These are phyloP conservation scores for Teunomyces atbi DNA, from an alignment of 805 yeast species.

Conservation along the genomic window DNA sequence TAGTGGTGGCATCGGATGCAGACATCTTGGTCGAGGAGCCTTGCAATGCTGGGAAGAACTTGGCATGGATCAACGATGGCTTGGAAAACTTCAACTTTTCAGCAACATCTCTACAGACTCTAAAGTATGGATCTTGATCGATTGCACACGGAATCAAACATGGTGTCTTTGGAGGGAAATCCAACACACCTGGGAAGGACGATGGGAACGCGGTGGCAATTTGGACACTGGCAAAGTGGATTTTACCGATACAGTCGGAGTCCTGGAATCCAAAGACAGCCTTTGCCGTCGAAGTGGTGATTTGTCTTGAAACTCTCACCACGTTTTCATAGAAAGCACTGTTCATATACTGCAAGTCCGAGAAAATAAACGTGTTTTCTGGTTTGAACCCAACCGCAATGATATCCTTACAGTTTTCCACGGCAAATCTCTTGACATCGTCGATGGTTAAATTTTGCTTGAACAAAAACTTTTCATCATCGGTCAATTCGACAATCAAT, in stretches of 20 bases:
- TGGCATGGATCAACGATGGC: slow-evolving; percentile 89
- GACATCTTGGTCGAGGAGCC: slow-evolving; percentile 97
- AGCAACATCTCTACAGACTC: slow-evolving; percentile 97
- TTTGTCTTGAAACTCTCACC: slow-evolving; percentile 87
- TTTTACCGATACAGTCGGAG: slow-evolving; percentile 89
- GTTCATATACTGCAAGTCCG: slow-evolving; percentile 90
- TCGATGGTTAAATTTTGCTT: slow-evolving; percentile 86
- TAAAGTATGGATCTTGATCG: slow-evolving; percentile 97
- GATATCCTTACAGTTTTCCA: slow-evolving; percentile 87
- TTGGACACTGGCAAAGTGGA: slow-evolving; percentile 95
- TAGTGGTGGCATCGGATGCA: slow-evolving; percentile 85
- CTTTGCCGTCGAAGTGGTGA: slow-evolving; percentile 95
- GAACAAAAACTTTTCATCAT: slow-evolving; percentile 95
- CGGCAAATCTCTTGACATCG: slow-evolving; percentile 78
- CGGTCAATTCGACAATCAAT: slow-evolving; percentile 88
- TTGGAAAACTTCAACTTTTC: slow-evolving; percentile 85
- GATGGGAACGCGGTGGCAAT: slow-evolving; percentile 95
- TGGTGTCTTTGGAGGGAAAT: slow-evolving; percentile 84
- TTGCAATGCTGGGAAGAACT: slow-evolving; percentile 97
- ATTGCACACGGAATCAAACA: slow-evolving; percentile 98
- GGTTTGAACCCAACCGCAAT: slow-evolving; percentile 93
- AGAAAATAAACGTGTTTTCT: slow-evolving; percentile 90
- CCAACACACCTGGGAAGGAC: slow-evolving; percentile 91
- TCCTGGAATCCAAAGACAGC: slow-evolving; percentile 97
- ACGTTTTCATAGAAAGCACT: slow-evolving; percentile 93